Evolutionary conservation across 2,329 filamentous ascomycete genomes (phyloP), one percentile per base, ranked within the genome.

Genomic region (Ploettnerulaceae sp.): DNA sequence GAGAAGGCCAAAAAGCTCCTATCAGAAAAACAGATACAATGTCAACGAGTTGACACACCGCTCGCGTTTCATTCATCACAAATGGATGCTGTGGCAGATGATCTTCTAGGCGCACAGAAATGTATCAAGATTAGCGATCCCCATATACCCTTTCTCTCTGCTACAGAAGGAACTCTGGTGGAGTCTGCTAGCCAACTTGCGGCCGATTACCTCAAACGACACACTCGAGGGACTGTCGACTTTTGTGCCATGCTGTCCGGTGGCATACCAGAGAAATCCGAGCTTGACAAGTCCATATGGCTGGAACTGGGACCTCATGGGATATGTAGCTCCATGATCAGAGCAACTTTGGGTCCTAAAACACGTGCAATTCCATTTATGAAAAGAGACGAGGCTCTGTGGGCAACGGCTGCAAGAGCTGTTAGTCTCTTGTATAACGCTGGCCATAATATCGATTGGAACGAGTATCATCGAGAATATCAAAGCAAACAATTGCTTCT

Each of bases 231-330:
- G 61, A 70, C 82, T 5, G 84, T 88, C 55, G 74, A 86, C 65
- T 84, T 88, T 66, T 71, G 75, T 49, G 74, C 72, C 39, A 82
- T 78, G 8, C 67, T 89, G 1, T 67, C 75, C 12, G 70, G 70
- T 21, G 81, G 77, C 5, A 73, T 79, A 57, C 69, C 76, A 42
- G 69, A 73, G 14, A 75, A 74, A 49, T 64, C 73, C n/a, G 76
- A 86, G 36, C 74, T 82, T 52, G 77, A 81, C 52, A 20, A 25
- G 9, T 84, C 82, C 77, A 73, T 81, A 22, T 87, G 79, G 76
- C 68, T 89, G 43, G 85, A 89, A 63, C 68, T 89, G 51, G 84
- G 85, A 14, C 82, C 84, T 26, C 81, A 87, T 58, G 82, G 83
- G 0, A 76, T 87, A 12, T 84, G 78, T 63, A 73, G 75, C 37